Evolutionary conservation across 140 eudicot species (phyloP).

Genomic region (Cichorium intybus): DNA sequence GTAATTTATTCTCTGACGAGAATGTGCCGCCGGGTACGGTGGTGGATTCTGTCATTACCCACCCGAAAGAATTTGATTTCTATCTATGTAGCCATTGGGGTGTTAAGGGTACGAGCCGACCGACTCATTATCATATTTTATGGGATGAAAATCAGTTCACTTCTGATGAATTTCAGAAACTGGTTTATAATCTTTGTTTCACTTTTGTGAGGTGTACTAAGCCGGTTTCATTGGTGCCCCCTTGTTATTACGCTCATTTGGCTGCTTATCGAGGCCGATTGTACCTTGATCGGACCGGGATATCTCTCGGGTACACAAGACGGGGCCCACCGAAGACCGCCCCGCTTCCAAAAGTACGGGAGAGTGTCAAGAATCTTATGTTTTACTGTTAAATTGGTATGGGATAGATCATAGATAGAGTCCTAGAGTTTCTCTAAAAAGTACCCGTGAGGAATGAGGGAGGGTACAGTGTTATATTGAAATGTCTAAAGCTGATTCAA

Average conservation of each 20-base stretch:
- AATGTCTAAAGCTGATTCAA: background rate
- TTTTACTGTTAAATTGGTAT: slow-evolving; percentile 49
- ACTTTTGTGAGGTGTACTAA: slow-evolving; percentile 80
- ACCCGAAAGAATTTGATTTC: slow-evolving; percentile 67
- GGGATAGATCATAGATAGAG: too few relatives aligned
- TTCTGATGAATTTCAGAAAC: slow-evolving; percentile 66
- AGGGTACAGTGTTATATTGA: too few relatives aligned
- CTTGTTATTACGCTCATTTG: slow-evolving; percentile 78
- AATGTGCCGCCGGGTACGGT: slow-evolving; percentile 88
- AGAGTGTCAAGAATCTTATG: slow-evolving; percentile 64
- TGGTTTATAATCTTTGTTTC: slow-evolving; percentile 73
- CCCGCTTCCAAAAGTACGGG: slow-evolving; percentile 62
- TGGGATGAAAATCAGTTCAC: slow-evolving; percentile 63
- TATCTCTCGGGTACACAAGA: slow-evolving; percentile 23
- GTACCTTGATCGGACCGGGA: slow-evolving; percentile 47
- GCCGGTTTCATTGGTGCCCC: slow-evolving; percentile 83
- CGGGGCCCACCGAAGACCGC: slow-evolving; percentile 30
- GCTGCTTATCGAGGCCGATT: slow-evolving; percentile 80
- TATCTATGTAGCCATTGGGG: slow-evolving; percentile 77
- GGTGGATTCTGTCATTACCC: slow-evolving; percentile 59
- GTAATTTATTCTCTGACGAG: slow-evolving; percentile 23
- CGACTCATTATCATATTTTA: slow-evolving; percentile 68
- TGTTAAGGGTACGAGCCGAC: slow-evolving; percentile 71
- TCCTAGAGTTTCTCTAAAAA: too few relatives aligned
- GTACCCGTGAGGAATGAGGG: too few relatives aligned